Evolutionary conservation across 2,329 filamentous ascomycete species (phyloP).

Genomic region (Coniochaeta sp.): DNA sequence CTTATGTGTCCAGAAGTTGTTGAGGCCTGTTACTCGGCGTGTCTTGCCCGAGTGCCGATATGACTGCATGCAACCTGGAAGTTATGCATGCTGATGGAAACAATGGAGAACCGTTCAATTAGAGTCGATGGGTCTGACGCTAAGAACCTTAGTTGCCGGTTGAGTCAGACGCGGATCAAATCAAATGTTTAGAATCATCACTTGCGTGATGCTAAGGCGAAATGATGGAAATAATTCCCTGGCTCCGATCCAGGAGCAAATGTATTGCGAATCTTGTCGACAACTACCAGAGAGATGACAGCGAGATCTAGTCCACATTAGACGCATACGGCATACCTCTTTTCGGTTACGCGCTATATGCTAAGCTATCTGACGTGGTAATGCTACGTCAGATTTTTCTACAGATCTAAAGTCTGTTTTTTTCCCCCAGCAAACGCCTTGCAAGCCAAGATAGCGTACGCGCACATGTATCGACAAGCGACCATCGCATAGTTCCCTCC

Average conservation of each 20-base stretch:
- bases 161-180: neutral
- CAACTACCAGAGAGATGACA: too few relatives aligned
- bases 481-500: neutral
- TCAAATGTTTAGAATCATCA: neutral
- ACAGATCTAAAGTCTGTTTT: neutral
- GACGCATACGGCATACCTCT: neutral
- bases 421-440: neutral
- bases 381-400: neutral
- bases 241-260: neutral
- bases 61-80: neutral
- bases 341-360: neutral
- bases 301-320: too few relatives aligned
- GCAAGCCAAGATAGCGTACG: neutral
- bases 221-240: neutral
- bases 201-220: neutral
- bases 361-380: neutral
- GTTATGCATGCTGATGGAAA: neutral
- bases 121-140: neutral
- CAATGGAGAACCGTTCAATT: neutral
- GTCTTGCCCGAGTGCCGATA: neutral
- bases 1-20: neutral
- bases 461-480: neutral
- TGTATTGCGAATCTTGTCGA: neutral
- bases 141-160: neutral
- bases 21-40: neutral